Base-by-base conservation (phyloP, 2,329 filamentous ascomycete genomes). In the Cladosporium halotolerans region DNA sequence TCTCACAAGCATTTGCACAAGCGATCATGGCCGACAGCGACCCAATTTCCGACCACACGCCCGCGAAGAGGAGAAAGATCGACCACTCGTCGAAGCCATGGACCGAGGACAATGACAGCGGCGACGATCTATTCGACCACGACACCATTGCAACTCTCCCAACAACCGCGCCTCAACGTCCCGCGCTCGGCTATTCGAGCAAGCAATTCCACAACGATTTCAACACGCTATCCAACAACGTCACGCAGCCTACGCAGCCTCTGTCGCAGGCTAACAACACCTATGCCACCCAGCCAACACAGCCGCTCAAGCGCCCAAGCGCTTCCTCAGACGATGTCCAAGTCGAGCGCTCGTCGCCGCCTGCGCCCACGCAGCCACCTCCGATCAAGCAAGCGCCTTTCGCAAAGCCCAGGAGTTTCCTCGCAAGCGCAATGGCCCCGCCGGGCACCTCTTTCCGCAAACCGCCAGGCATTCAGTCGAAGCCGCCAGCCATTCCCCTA, bases 311-410 rank as follows among this genome's bases (percentile, higher is more conserved):
- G 45, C 69, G 72, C 23, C 67, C 68, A 32, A 66, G 64, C 28
- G 61, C 62, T 40, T 52, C 36, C 66, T 79, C 47, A 4, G 48
- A 58, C 3, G 61, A 66, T 46, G 75, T 96, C 53, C 91, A 96
- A 68, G 91, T 96, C 3, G 84, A 86, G 31, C 88, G 89, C n/a
- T 96, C 91, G 3, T 96, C 92, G 1, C 91, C 80, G 55, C 70
- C 74, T n/a, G 67, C 72, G 11, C 67, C 66, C 16, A 52, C 58
- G 11, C 50, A 51, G 38, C 59, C 60, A 18, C 33, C 57, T 32
- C 58, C 63, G 7, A 56, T 59, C 8, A 51, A 64, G 52, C 57
- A 47, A 52, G 54, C 60, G 61, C 55, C 59, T 42, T 57, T 59
- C 40, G 47, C 55, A 52, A 43, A 62, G 64, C 61, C 62, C 65